Evolutionary conservation across 208 protist species (phyloP), one percentile per base, ranked within the genome.

Genomic region (Acanthamoeba castellanii): DNA sequence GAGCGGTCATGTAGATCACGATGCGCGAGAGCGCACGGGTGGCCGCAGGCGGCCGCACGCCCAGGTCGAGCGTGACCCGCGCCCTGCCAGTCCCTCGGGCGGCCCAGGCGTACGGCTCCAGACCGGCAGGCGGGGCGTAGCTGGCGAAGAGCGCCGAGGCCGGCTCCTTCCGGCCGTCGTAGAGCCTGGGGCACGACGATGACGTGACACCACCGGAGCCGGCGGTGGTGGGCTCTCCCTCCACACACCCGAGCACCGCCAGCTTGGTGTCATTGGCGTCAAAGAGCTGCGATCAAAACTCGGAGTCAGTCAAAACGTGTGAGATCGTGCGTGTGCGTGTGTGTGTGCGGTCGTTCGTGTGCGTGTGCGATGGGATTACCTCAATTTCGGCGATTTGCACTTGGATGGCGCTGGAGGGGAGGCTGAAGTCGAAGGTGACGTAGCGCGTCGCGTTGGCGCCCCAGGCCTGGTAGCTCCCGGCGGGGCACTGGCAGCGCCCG

Each of bases 341-440:
- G 47, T 14, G 47, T 18, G 11, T 52, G 14, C 13, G 45, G 7
- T 34, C 22, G n/a, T 32, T 66, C 8, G 25, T 20, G 59, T 3
- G 7, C 16, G 59, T 0, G 5, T 0, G 16, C 59, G 70, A 78
- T 16, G n/a, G 64, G 8, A 0, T 8, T 70, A 87, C 78, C 50
- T 87, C 78, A 18, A 87, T 87, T 30, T 87, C 78, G 20, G 78
- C 78, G 9, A 87, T 87, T 45, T 87, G 78, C 27, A 87, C 78
- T 55, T 55, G 42, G n/a, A 57, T 76, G 27, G 68, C 7, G 18
- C 14, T 37, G 37, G 34, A 22, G 9, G 78, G 78, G 16, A 92
- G 57, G 9, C 13, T 14, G 87, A 92, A 74, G n/a, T 92, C 87
- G 27, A 92, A 74, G 42, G 87, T 92, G 32, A 92, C 25, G 87